Percentiles rank a stretch among this genome's conserved stretches.
phyloP scores from a whole-genome alignment of 352 stramenopile genomes.

The Globisporangium radiosum region DNA sequence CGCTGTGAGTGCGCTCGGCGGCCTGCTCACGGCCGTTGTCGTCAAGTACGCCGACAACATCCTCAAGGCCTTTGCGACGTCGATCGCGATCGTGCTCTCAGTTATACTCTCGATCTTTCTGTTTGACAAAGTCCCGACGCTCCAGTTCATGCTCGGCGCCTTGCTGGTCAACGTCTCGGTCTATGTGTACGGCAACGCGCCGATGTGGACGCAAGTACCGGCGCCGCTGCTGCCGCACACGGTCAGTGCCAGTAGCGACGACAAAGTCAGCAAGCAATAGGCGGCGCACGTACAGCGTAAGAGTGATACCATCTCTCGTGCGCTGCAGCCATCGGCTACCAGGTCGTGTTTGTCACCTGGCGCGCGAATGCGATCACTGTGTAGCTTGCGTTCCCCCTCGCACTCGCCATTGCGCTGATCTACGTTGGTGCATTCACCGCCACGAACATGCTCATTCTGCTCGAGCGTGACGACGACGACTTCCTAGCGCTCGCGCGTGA shows the following conservation, averaged over 20 bases:
- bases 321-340: constrained; percentile 22
- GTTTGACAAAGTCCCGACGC: constrained; percentile 75
- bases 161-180: constrained; percentile 78
- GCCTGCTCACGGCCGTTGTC: constrained; percentile 73
- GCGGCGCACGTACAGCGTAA: constrained; percentile 16
- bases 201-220: constrained; percentile 23
- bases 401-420: constrained; percentile 18
- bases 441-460: constrained; percentile 49
- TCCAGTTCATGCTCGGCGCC: constrained; percentile 66
- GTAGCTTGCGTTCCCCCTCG: constrained; percentile 26
- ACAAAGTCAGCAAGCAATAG: constrained; percentile 1
- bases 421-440: constrained; percentile 52
- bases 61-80: constrained; percentile 82
- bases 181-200: constrained; percentile 68
- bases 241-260: not conserved
- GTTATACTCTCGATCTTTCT: constrained; percentile 81
- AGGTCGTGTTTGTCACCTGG: constrained; percentile 33
- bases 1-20: constrained; percentile 56
- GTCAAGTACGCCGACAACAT: constrained; percentile 88
- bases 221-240: constrained; percentile 15
- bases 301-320: constrained; percentile 35
- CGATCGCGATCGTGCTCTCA: constrained; percentile 74
- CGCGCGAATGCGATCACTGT: constrained; percentile 18
- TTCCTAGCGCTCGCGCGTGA: constrained; percentile 3
- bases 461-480: constrained; percentile 32